A percentile compares a stretch with the other conserved stretches of the same genome.
Evolutionary conservation across 306 rosid genomes (phyloP).

Genomic region (Trifolium repens): DNA sequence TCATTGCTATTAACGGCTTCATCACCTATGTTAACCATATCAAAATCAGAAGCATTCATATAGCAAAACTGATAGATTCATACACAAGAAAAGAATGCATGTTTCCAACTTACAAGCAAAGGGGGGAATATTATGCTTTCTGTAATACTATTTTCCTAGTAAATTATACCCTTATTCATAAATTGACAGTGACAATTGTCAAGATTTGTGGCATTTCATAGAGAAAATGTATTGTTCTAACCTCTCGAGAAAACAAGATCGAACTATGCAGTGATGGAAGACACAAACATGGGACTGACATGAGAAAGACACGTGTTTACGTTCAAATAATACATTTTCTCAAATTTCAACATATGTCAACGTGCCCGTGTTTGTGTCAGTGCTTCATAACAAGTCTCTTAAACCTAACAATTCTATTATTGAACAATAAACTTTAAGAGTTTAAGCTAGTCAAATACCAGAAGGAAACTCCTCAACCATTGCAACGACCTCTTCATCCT

Average conservation of each 20-base stretch:
- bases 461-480: conserved; percentile 84
- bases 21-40: conserved; percentile 63
- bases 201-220: conserved; percentile 1
- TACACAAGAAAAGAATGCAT: neutral
- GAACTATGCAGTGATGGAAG: neutral
- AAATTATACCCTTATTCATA: neutral
- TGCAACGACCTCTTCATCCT: conserved; percentile 80
- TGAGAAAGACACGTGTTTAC: neutral
- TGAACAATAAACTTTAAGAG: neutral
- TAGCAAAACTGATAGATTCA: conserved; percentile 23
- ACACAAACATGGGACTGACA: neutral
- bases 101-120: conserved; percentile 22
- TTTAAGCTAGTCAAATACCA: conserved; percentile 51
- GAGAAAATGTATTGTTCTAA: conserved; percentile 8
- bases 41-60: conserved; percentile 14
- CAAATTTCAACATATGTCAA: neutral
- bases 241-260: neutral
- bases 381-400: conserved; percentile 8
- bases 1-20: conserved; percentile 80
- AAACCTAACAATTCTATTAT: neutral
- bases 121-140: conserved; percentile 1
- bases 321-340: no score
- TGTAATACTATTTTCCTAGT: neutral
- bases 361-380: neutral
- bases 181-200: neutral